phyloP scores from a whole-genome alignment of 345 rosid genomes.

The Lepidium didymum region DNA sequence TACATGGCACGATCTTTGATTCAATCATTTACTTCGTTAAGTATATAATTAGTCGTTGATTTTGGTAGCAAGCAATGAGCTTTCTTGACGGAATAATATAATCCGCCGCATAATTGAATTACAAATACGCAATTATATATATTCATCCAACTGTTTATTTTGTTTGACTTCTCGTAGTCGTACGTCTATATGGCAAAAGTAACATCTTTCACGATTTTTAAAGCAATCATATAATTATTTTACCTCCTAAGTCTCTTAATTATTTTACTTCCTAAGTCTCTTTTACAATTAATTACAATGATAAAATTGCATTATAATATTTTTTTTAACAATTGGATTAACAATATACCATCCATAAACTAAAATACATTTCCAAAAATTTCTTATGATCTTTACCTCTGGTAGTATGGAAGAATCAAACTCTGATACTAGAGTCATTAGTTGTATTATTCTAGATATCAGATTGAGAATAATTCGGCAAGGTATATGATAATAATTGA shows the following conservation, averaged over 20 bases:
- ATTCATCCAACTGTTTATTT: neutral
- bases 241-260: neutral
- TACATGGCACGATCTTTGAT: slow-evolving; percentile 29
- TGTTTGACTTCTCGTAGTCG: neutral
- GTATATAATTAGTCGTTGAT: slow-evolving; percentile 12
- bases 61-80: slow-evolving; percentile 3
- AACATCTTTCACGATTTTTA: neutral
- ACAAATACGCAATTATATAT: neutral
- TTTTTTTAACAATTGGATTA: too few relatives aligned
- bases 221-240: neutral
- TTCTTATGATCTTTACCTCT: too few relatives aligned
- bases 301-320: too few relatives aligned
- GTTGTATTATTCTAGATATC: too few relatives aligned
- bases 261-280: neutral
- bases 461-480: too few relatives aligned
- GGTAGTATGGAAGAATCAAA: too few relatives aligned
- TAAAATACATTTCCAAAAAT: too few relatives aligned
- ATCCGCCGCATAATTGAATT: slow-evolving; percentile 8
- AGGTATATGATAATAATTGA: too few relatives aligned
- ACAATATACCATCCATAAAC: too few relatives aligned
- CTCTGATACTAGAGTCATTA: too few relatives aligned
- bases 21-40: slow-evolving; percentile 5
- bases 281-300: neutral
- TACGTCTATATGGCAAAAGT: neutral
- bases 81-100: slow-evolving; percentile 8